Percentiles rank a stretch among this genome's conserved stretches.
Evolutionary conservation across 2,329 filamentous ascomycete genomes (phyloP).

Genomic region (Aspergillus eucalypticola): DNA sequence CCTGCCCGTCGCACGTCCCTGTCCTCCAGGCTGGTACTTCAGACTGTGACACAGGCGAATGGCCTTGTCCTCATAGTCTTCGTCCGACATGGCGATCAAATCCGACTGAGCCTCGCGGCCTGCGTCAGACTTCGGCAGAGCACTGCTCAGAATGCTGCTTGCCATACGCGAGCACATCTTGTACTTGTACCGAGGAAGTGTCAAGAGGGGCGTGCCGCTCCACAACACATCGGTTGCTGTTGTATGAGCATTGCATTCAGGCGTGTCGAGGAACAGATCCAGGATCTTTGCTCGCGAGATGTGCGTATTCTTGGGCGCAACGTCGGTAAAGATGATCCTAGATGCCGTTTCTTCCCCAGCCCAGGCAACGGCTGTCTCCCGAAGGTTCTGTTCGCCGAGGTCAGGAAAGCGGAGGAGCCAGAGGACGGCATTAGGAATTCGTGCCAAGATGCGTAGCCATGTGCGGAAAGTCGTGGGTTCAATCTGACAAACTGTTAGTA

Average conservation of each 20-base stretch:
- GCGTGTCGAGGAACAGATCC: slow-evolving; percentile 94
- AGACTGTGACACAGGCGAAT: slow-evolving; percentile 66
- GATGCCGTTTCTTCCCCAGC: slow-evolving; percentile 80
- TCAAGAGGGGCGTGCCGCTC: slow-evolving; percentile 92
- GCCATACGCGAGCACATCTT: slow-evolving; percentile 99
- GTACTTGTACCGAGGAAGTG: slow-evolving; percentile 85
- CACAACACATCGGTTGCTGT: slow-evolving; percentile 95
- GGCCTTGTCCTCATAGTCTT: slow-evolving; percentile 80
- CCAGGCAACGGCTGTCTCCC: slow-evolving; percentile 78
- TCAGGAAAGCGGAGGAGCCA: slow-evolving; percentile 98
- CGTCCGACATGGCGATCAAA: slow-evolving; percentile 74
- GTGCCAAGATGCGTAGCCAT: slow-evolving; percentile 87
- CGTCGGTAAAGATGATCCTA: slow-evolving; percentile 91
- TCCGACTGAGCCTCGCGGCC: slow-evolving; percentile 69
- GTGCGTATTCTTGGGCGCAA: slow-evolving; percentile 91
- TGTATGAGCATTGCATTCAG: slow-evolving; percentile 97
- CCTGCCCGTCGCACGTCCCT: slow-evolving; percentile 57
- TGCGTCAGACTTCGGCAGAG: slow-evolving; percentile 70
- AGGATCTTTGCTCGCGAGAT: slow-evolving; percentile 89
- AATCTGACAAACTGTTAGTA: slow-evolving; percentile 61
- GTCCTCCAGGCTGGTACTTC: slow-evolving; percentile 53
- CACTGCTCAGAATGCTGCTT: slow-evolving; percentile 87
- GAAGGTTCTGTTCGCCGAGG: slow-evolving; percentile 81
- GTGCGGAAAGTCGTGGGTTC: slow-evolving; percentile 94
- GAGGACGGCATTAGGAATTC: slow-evolving; percentile 81